phyloP scores from a whole-genome alignment of 2,329 filamentous ascomycete species.

The Endocalyx cinctus region DNA sequence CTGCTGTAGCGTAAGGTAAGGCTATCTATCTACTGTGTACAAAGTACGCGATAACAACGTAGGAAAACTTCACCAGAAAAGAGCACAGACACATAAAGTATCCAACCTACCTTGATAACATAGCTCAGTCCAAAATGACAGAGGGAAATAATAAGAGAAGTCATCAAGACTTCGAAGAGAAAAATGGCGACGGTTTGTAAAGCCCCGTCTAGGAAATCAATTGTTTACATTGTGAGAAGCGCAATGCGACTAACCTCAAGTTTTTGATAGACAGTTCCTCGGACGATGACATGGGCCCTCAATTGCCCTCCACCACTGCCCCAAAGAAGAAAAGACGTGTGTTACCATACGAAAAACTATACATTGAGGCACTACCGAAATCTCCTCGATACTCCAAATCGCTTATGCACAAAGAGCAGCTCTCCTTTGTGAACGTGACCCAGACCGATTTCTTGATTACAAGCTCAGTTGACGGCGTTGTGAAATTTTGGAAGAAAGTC shows the following conservation, averaged over 20 bases:
- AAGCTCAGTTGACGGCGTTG: slow-evolving; percentile 87
- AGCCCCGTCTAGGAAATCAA: slow-evolving; percentile 3
- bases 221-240: background rate
- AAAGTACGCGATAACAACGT: too few species aligned
- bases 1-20: too few species aligned
- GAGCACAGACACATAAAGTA: too few species aligned
- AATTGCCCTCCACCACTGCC: slow-evolving; percentile 72
- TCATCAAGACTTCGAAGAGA: slow-evolving; percentile 23
- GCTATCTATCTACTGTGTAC: too few species aligned
- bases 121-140: slow-evolving; percentile 23
- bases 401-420: slow-evolving; percentile 96
- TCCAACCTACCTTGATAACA: too few species aligned
- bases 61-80: too few species aligned
- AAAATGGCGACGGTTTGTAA: slow-evolving; percentile 18
- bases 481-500: slow-evolving; percentile 99
- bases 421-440: slow-evolving; percentile 83
- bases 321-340: slow-evolving; percentile 88
- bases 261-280: slow-evolving; percentile 59
- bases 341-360: slow-evolving; percentile 91
- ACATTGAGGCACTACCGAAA: slow-evolving; percentile 80
- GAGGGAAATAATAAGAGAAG: slow-evolving; percentile 25
- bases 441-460: slow-evolving; percentile 97
- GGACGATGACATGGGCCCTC: slow-evolving; percentile 82
- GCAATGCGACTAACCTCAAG: slow-evolving; percentile 2
- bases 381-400: slow-evolving; percentile 86